A percentile compares a stretch with the other conserved stretches of the same genome.
These are phyloP conservation scores for Penicillium samsonianum DNA, from an alignment of 495 filamentous ascomycete genomes.

Conservation along the genomic window DNA sequence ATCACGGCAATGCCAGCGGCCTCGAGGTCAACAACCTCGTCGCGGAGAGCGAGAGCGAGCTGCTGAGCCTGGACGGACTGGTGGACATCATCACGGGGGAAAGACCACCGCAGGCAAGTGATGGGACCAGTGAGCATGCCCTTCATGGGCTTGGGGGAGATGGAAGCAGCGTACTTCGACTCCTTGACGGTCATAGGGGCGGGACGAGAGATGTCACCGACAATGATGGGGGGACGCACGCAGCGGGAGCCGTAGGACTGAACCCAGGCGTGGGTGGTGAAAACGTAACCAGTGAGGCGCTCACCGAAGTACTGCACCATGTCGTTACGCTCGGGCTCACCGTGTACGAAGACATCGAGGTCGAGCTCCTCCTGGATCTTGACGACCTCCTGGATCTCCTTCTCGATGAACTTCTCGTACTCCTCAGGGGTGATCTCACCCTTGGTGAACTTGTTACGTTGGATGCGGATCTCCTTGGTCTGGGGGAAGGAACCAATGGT, in stretches of 20 bases:
- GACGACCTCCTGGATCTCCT: conserved; percentile 91
- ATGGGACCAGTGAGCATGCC: conserved; percentile 99
- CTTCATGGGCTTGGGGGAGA: conserved; percentile 99
- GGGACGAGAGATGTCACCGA: conserved; percentile 96
- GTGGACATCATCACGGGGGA: conserved; percentile 98
- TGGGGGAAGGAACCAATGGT: conserved; percentile 99
- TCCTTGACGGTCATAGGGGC: conserved; percentile 99
- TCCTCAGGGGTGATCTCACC: conserved; percentile 86
- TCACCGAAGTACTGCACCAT: conserved; percentile 99
- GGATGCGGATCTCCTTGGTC: conserved; percentile 95
- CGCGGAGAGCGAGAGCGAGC: conserved; percentile 94
- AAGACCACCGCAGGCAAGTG: conserved; percentile 98
- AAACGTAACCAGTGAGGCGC: conserved; percentile 92
- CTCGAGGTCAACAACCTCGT: conserved; percentile 98
- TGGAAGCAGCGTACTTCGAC: conserved; percentile 94
- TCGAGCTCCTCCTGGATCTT: conserved; percentile 97
- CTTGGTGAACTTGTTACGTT: conserved; percentile 97
- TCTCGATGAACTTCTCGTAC: conserved; percentile 98
- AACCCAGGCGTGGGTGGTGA: conserved; percentile 99
- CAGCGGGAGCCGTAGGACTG: conserved; percentile 98
- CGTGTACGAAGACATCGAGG: conserved; percentile 95
- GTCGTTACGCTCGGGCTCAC: conserved; percentile 99
- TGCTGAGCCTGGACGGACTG: conserved; percentile 98
- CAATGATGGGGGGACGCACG: conserved; percentile 95
- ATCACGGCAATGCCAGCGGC: conserved; percentile 94